Conservation (phyloP, 1,139 yeast genomes). For the Kurtzmaniella quercitrusa region DNA sequence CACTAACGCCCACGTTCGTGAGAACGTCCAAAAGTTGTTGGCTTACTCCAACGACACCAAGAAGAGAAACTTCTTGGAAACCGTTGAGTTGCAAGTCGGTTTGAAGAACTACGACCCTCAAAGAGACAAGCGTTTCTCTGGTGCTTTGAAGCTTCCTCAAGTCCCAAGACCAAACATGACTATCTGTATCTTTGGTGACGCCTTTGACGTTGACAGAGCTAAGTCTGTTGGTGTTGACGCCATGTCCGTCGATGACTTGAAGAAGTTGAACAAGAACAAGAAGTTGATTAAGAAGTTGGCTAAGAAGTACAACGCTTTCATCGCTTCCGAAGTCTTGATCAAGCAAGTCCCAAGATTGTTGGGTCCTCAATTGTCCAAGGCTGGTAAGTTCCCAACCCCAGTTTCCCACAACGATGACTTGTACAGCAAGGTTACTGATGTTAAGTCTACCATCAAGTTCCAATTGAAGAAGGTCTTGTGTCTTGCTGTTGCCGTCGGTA, state of each 20-base stretch:
- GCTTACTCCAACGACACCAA: conserved; percentile 91
- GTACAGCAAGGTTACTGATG: conserved; percentile 93
- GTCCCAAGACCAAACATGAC: conserved; percentile 99
- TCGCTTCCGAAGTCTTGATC: conserved; percentile 98
- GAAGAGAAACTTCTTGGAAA: conserved; percentile 99
- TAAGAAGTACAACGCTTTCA: conserved; percentile 99
- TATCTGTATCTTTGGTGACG: conserved; percentile 99
- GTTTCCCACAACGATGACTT: conserved; percentile 99
- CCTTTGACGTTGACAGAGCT: conserved; percentile 99
- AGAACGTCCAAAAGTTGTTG: conserved; percentile 89
- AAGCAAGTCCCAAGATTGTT: conserved; percentile 99
- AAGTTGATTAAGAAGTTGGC: conserved; percentile 99
- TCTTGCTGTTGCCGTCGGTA: conserved; percentile 95
- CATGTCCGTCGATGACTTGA: conserved; percentile 99
- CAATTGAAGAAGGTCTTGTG: conserved; percentile 96
- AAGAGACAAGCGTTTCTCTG: conserved; percentile 99
- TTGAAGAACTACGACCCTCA: conserved; percentile 99
- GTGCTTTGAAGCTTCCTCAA: conserved; percentile 96
- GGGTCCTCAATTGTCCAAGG: conserved; percentile 99
- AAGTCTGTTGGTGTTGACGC: conserved; percentile 99
- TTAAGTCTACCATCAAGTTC: conserved; percentile 99
- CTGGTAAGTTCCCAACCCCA: conserved; percentile 99
- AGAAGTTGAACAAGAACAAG: conserved; percentile 99
- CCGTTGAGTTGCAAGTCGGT: conserved; percentile 99
- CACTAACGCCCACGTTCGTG: conserved; percentile 92